Conservation (phyloP, 768 basidiomycete species). For the Calocybe cyanea region DNA sequence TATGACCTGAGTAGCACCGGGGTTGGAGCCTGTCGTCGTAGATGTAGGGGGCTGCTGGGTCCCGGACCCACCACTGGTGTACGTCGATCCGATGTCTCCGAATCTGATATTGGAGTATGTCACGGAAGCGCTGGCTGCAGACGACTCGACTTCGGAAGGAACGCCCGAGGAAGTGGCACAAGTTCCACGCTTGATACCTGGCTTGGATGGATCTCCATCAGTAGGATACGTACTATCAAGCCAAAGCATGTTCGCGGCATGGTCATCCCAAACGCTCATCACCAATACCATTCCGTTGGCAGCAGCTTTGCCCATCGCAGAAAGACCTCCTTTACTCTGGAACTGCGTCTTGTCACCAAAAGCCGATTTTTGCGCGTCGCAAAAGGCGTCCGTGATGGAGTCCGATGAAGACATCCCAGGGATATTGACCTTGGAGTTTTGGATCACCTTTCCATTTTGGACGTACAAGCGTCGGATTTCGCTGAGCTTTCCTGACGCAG, state of each 20-base stretch:
- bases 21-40: slow-evolving; percentile 18
- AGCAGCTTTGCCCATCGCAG: slow-evolving; percentile 30
- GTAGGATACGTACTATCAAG: slow-evolving; percentile 50
- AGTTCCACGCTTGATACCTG: slow-evolving; percentile 46
- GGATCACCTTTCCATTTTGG: slow-evolving; percentile 48
- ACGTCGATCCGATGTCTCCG: slow-evolving; percentile 34
- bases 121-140: slow-evolving; percentile 37
- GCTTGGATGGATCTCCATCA: slow-evolving; percentile 25
- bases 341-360: slow-evolving; percentile 47
- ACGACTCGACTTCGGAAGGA: slow-evolving; percentile 39
- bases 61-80: slow-evolving; percentile 6
- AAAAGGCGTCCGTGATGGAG: slow-evolving; percentile 48
- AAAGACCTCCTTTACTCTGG: slow-evolving; percentile 39
- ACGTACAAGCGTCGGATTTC: slow-evolving; percentile 56
- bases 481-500: slow-evolving; percentile 41
- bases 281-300: slow-evolving; percentile 45
- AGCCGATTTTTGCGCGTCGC: slow-evolving; percentile 41
- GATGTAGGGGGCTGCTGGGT: slow-evolving; percentile 2
- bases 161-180: slow-evolving; percentile 46
- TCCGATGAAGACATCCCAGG: slow-evolving; percentile 36
- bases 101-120: slow-evolving; percentile 54
- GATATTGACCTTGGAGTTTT: slow-evolving; percentile 45
- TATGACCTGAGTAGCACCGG: slow-evolving; percentile 28
- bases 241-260: slow-evolving; percentile 53
- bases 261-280: slow-evolving; percentile 52